Conservation (phyloP, 306 rosid genomes). For the Vigna reflexopilosa region DNA sequence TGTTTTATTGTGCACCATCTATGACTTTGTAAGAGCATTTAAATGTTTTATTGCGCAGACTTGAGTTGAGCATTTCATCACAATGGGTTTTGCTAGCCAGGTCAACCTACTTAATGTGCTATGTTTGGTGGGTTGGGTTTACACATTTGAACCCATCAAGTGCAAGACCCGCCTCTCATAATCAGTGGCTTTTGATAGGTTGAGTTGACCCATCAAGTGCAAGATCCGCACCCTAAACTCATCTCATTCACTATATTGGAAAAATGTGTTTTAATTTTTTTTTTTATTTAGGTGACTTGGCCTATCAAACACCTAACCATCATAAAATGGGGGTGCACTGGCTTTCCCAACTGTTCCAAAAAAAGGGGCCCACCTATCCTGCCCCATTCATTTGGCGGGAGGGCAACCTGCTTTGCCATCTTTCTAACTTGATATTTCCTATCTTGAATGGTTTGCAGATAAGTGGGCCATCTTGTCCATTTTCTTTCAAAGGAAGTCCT, state of each 20-base stretch:
- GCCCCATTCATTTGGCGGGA: not conserved
- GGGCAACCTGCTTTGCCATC: not conserved
- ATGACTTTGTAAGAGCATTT: constrained; percentile 59
- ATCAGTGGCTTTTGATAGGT: not conserved
- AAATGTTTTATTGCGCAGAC: constrained; percentile 47
- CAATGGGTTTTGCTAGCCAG: not conserved
- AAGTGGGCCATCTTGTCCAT: constrained; percentile 73
- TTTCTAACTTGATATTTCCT: constrained; percentile 44
- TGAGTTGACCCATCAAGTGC: not conserved
- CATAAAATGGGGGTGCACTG: not conserved
- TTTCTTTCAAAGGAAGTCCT: constrained; percentile 97
- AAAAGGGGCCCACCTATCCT: not conserved
- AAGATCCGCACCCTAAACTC: not conserved
- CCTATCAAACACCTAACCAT: not conserved
- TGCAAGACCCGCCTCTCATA: not conserved
- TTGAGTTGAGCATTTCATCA: constrained; percentile 48
- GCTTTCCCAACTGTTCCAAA: not conserved
- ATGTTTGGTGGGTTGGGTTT: constrained; percentile 3
- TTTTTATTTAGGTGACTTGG: not conserved
- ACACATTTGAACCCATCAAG: not conserved
- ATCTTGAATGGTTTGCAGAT: constrained; percentile 60
- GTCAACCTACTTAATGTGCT: not conserved
- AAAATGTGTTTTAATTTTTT: not conserved
- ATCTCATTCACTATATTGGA: not conserved
- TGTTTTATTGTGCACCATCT: constrained; percentile 46